A percentile compares a stretch with the other conserved stretches of the same genome.
phyloP scores from a whole-genome alignment of 2,329 filamentous ascomycete genomes.

The Alternaria brassicae region DNA sequence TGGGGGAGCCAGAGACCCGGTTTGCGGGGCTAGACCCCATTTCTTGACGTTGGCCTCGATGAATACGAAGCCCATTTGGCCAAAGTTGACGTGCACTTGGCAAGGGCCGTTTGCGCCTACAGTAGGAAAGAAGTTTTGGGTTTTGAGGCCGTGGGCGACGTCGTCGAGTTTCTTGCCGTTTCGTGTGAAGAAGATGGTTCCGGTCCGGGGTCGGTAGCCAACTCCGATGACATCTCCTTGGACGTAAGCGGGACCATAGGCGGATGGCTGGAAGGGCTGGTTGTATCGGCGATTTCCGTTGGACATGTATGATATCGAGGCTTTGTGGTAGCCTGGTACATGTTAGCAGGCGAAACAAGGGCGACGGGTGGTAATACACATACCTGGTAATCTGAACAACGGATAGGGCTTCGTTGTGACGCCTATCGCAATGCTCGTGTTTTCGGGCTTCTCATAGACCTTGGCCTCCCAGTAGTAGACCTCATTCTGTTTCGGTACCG shows the following conservation, averaged over 20 bases:
- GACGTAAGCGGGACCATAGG: constrained; percentile 82
- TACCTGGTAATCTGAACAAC: constrained; percentile 90
- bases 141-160: constrained; percentile 88
- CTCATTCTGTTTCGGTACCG: constrained; percentile 97
- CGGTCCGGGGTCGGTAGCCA: constrained; percentile 91
- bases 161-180: constrained; percentile 98
- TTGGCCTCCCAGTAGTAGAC: constrained; percentile 99
- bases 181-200: constrained; percentile 95
- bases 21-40: constrained; percentile 96
- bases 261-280: constrained; percentile 82
- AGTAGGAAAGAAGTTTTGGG: constrained; percentile 96
- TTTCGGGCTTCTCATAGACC: constrained; percentile 95
- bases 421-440: constrained; percentile 84
- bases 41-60: constrained; percentile 99
- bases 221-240: constrained; percentile 97
- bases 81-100: constrained; percentile 94
- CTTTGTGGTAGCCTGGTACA: constrained; percentile 81
- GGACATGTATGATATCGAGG: constrained; percentile 90
- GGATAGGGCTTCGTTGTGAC: constrained; percentile 98
- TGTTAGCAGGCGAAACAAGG: constrained; percentile 23
- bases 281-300: constrained; percentile 87
- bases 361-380: constrained; percentile 33
- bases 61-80: constrained; percentile 97
- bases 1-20: constrained; percentile 90
- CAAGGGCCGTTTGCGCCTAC: constrained; percentile 95